Evolutionary conservation across 257 asterid genomes (phyloP).

Genomic region (Solanum sparsipilum): DNA sequence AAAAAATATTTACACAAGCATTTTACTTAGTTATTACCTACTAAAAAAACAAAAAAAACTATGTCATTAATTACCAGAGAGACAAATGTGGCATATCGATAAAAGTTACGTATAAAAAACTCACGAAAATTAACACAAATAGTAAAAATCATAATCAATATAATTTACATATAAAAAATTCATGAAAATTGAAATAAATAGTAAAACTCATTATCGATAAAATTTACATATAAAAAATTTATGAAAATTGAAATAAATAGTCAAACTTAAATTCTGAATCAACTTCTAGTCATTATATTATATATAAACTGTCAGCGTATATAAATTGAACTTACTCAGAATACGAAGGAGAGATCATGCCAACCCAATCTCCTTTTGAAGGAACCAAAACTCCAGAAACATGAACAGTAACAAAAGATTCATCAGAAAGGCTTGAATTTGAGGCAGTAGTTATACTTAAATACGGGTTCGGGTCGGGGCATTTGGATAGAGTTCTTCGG

Average conservation of each 20-base stretch:
- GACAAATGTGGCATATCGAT: not conserved
- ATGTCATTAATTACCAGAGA: not conserved
- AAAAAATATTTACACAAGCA: not conserved
- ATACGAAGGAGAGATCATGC: conserved; percentile 73
- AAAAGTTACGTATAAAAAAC: too few relatives aligned
- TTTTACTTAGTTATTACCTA: not conserved
- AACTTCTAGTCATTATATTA: not conserved
- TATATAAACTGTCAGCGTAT: not conserved
- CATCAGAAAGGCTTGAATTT: conserved; percentile 33
- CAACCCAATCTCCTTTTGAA: conserved; percentile 53
- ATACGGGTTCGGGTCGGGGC: conserved; percentile 46
- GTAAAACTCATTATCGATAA: too few relatives aligned
- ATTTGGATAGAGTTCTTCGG: conserved; percentile 18
- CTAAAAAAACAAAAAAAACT: not conserved
- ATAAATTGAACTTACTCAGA: conserved; percentile 25
- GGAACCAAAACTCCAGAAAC: conserved; percentile 48
- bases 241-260: not conserved
- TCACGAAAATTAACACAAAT: accelerated
- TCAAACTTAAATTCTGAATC: too few relatives aligned
- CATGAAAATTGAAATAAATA: too few relatives aligned
- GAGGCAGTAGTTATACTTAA: conserved; percentile 22
- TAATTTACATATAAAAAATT: too few relatives aligned
- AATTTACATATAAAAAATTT: too few relatives aligned
- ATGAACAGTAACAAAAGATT: conserved; percentile 35
- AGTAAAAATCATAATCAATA: too few relatives aligned